Evolutionary conservation across 2,329 filamentous ascomycete species (phyloP), one percentile per base, ranked within the genome.

Genomic region (Fonsecaea multimorphosa): DNA sequence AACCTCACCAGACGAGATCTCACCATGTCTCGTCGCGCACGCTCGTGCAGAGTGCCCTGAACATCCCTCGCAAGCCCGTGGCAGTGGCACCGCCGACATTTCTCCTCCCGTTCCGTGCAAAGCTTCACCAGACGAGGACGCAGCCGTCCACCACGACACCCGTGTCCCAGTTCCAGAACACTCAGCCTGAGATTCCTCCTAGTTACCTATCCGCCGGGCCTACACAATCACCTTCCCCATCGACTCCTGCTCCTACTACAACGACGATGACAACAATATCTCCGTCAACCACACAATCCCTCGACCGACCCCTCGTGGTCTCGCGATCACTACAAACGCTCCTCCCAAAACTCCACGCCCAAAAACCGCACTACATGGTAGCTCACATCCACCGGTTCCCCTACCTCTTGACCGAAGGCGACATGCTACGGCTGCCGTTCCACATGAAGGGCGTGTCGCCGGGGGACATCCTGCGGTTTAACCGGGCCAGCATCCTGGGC

Each of bases 381-480:
- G 78, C 80, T 11, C 80, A 83, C 71, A 72, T 83, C 32, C 81
- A 83, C 70, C 78, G 78, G 2, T 77, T 78, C n/a, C 81, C 81
- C n/a, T 83, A 81, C 73, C 78, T 83, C 27, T 73, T 83, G 58
- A 83, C 81, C 0, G 81, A 84, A 52, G 91, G 91, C 71, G 91
- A 95, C 80, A 83, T 84, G 66, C 78, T 95, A 58, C 90, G 91
- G 38, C 86, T 95, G 59, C 91, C 91, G 5, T 93, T 93, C 82
- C 85, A 86, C 73, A 92, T 95, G 88, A 87, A 88, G 2, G 87
- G 86, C 29, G 91, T 92, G 4, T 80, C 84, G 7, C 89, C 93
- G 0, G 95, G 95, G 32, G 94, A 98, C 76, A 82, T 96, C 40
- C 84, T 99, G 66, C 91, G 93, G 6, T 85, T 99, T 64, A 94